phyloP scores from a whole-genome alignment of 495 filamentous ascomycete species.

The Aspergillus panamensis region DNA sequence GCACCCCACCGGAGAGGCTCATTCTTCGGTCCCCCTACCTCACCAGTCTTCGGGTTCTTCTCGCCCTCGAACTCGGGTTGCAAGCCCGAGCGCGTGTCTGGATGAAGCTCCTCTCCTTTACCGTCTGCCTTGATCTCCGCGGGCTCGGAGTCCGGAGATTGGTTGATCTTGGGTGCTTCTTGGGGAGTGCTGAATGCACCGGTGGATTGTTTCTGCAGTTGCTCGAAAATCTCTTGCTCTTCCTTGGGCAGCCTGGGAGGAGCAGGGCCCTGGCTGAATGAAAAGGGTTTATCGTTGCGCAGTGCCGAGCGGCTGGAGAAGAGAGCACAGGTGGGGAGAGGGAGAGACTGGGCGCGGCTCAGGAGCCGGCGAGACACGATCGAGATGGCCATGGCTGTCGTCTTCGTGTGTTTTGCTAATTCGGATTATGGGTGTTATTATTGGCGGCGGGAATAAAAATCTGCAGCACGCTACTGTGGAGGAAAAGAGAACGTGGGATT shows the following conservation, averaged over 20 bases:
- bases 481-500: background rate
- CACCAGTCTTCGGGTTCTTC: slow-evolving; percentile 90
- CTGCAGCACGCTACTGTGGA: background rate
- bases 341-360: slow-evolving; percentile 20
- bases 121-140: slow-evolving; percentile 48
- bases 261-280: slow-evolving; percentile 54
- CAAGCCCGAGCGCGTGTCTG: slow-evolving; percentile 66
- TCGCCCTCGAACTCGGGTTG: slow-evolving; percentile 94
- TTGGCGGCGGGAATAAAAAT: background rate
- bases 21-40: slow-evolving; percentile 95
- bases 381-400: slow-evolving; percentile 14
- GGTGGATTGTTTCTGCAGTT: slow-evolving; percentile 68
- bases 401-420: background rate
- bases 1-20: slow-evolving; percentile 87
- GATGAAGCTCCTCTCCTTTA: slow-evolving; percentile 62
- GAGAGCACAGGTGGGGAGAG: slow-evolving; percentile 23
- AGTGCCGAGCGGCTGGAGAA: slow-evolving; percentile 34
- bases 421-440: background rate
- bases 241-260: slow-evolving; percentile 81
- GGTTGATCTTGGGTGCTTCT: slow-evolving; percentile 37
- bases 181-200: slow-evolving; percentile 70
- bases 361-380: slow-evolving; percentile 20
- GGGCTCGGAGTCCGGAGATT: slow-evolving; percentile 37
- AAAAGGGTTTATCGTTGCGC: slow-evolving; percentile 35
- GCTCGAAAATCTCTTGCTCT: slow-evolving; percentile 91